Evolutionary conservation across 73 alveolate species (phyloP), one percentile per base, ranked within the genome.

Genomic region (Paramecium pentaurelia): DNA sequence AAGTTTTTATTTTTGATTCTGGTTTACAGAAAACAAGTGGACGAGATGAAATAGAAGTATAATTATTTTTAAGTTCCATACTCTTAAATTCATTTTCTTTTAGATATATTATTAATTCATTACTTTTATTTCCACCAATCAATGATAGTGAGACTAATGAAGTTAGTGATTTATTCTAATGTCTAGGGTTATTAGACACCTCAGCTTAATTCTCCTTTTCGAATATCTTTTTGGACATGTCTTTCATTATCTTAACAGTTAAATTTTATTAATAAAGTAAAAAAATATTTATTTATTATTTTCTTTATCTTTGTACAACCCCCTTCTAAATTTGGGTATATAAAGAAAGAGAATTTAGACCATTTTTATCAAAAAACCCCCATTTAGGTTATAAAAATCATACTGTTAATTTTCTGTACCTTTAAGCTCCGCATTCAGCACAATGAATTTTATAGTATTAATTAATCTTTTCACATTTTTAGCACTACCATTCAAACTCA

Each of bases 401-500:
- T 8, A 47, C 47, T 40, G 91, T 80, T 7, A 49, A 47, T 80
- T 80, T 80, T 40, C 91, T 40, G 71, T 44, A 38, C 60, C 60
- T 80, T 18, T 80, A 28, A 25, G 75, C 37, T 20, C 75, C 71
- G 16, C 91, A 80, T 11, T 28, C 44, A 20, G 47, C 28, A 36
- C 91, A 80, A n/a, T 49, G 71, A 25, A 42, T 80, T 80, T 80
- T 80, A 42, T 80, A 80, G 73, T 80, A 80, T 28, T 80, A 47
- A 36, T 80, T 80, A 47, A 27, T 25, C 77, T 44, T 45, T 27
- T 80, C 30, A 80, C 91, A 80, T 47, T 45, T 10, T 36, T 42
- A n/a, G 58, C 91, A 80, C 45, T 27, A 10, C 91, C 91, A 80
- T 47, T 80, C 91, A 80, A 80, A 80, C 44, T 80, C 91, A 80